Base-by-base conservation (phyloP, 2,329 filamentous ascomycete genomes). In the Pestalotiopsis sp. region DNA sequence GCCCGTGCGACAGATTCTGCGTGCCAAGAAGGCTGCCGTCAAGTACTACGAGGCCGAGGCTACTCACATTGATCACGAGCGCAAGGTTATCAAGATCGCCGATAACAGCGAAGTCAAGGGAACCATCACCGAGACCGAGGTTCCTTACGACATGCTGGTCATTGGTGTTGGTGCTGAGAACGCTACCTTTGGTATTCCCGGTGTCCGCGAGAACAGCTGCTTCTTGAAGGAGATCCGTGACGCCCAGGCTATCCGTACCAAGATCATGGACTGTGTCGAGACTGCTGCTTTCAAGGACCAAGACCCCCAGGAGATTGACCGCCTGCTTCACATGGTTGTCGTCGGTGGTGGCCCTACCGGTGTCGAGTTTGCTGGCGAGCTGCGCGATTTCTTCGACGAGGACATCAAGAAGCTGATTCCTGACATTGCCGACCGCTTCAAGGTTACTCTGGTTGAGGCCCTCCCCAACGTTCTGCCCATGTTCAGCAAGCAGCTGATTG, bases 201-300 rank as follows among this genome's bases (percentile, higher is more conserved):
- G 96, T 81, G 96, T 99, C 68, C 91, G 90, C 74, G 96, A 99
- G 83, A 85, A 99, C 86, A 95, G 93, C 75, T 97, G 95, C 85
- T 99, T 99, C 89, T 84, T 99, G 80, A 99, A 99, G 88, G 97
- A 99, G 85, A 97, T 99, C 78, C 90, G 89, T 73, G 97, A 99
- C 81, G 96, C 96, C 68, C 96, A 99, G 84, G 89, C 90, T 78
- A 99, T 99, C 80, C 94, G 96, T 79, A 98, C 95, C 87, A 94
- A 94, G 83, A 98, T 99, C 83, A 99, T 99, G 96, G 96, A 99
- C 85, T 99, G 96, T 81, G 95, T 97, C 75, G 96, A 99, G 85
- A 98, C 95, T 45, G 96, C 96, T 66, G 95, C 94, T 71, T 98
- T 99, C 91, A 98, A 98, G 89, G 95, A 94, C 79, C 96, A 99